Evolutionary conservation across 371 early-diverging fungal species (phyloP).

Genomic region (Actinomortierella wolfii): DNA sequence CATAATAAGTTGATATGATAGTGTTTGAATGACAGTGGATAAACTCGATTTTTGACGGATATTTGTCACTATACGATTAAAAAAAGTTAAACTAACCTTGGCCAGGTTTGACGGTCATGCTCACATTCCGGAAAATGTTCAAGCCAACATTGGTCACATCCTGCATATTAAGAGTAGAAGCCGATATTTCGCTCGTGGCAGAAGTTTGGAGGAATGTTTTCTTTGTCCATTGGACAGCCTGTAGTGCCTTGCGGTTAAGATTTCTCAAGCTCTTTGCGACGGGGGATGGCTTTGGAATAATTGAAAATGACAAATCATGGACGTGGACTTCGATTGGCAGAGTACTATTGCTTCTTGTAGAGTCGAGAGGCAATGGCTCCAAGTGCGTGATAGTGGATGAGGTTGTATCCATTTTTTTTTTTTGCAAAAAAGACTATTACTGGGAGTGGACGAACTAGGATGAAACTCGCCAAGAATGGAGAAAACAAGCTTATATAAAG

Average conservation of each 20-base stretch:
- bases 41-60: neutral
- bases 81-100: neutral
- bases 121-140: constrained; percentile 2
- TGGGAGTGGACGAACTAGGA: too few relatives aligned
- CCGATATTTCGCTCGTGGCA: neutral
- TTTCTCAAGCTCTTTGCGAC: neutral
- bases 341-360: too few relatives aligned
- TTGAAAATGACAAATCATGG: neutral
- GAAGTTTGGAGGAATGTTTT: neutral
- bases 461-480: neutral
- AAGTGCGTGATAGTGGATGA: neutral
- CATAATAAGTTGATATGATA: neutral
- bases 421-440: neutral
- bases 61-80: neutral
- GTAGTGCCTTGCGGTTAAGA: neutral
- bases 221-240: neutral
- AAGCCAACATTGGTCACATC: neutral
- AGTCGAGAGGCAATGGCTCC: neutral
- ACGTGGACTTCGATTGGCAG: neutral
- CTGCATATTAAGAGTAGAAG: neutral
- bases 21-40: neutral
- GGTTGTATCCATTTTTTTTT: neutral
- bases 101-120: neutral
- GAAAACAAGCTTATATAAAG: too few relatives aligned
- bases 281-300: neutral